These are phyloP conservation scores for Fusarium haematococcum DNA, from an alignment of 2,329 filamentous ascomycete species.

Conservation along the genomic window DNA sequence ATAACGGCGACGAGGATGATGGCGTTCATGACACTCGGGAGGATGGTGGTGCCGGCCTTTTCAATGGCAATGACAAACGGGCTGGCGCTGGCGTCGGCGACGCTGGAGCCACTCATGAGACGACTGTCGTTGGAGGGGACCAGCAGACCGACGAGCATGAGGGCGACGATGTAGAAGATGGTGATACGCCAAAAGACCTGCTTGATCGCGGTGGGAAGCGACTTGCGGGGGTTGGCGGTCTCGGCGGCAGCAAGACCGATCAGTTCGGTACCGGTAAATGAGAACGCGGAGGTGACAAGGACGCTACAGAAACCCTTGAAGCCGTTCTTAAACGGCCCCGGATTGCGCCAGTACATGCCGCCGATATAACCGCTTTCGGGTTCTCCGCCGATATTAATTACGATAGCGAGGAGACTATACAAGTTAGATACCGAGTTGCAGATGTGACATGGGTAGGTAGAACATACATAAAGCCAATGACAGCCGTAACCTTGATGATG, in stretches of 20 bases:
- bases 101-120: slow-evolving; percentile 67
- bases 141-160: slow-evolving; percentile 83
- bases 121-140: slow-evolving; percentile 78
- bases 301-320: slow-evolving; percentile 85
- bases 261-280: slow-evolving; percentile 81
- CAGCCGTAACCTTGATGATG: slow-evolving; percentile 85
- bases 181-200: slow-evolving; percentile 96
- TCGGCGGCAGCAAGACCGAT: slow-evolving; percentile 83
- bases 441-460: slow-evolving; percentile 40
- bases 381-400: slow-evolving; percentile 86
- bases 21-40: slow-evolving; percentile 93
- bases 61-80: slow-evolving; percentile 95
- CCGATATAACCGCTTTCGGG: slow-evolving; percentile 82
- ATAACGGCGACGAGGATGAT: slow-evolving; percentile 92
- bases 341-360: slow-evolving; percentile 78
- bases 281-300: slow-evolving; percentile 80
- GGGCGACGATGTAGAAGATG: slow-evolving; percentile 89
- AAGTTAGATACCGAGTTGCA: slow-evolving; percentile 1
- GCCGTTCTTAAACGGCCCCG: slow-evolving; percentile 85
- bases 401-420: slow-evolving; percentile 80
- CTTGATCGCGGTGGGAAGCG: slow-evolving; percentile 87
- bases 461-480: slow-evolving; percentile 87
- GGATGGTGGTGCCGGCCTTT: slow-evolving; percentile 81
- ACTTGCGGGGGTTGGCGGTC: slow-evolving; percentile 81
- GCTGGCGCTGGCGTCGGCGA: slow-evolving; percentile 78